phyloP scores from a whole-genome alignment of 192 early-diverging fungal genomes.

The Podila epicladia region DNA sequence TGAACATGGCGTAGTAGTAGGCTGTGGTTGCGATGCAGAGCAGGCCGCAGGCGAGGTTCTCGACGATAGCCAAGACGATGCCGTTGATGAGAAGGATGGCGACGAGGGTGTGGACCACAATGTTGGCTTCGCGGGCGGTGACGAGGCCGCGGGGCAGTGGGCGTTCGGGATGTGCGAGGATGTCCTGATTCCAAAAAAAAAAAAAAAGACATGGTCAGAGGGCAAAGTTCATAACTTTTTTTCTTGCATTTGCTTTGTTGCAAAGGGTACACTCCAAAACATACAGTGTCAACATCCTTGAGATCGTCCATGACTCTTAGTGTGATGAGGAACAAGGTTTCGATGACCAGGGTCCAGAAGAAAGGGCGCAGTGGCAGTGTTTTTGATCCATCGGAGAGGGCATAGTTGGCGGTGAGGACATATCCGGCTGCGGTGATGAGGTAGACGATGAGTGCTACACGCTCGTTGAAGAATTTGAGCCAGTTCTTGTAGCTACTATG shows the following conservation, averaged over 20 bases:
- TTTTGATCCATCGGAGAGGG: conserved; percentile 28
- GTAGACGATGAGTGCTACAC: conserved; percentile 36
- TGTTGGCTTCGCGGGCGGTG: conserved; percentile 35
- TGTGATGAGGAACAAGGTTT: conserved; percentile 40
- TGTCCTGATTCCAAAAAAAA: conserved; percentile 15
- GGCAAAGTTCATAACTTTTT: background rate
- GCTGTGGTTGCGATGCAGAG: conserved; percentile 47
- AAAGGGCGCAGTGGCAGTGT: conserved; percentile 16
- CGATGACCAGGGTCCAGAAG: conserved; percentile 41
- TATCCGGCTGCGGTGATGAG: conserved; percentile 48
- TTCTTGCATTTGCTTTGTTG: background rate
- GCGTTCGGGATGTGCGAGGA: conserved; percentile 47
- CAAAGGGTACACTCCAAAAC: background rate
- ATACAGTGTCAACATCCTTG: conserved; percentile 49
- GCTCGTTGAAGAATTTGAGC: conserved; percentile 43
- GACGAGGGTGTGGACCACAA: conserved; percentile 37
- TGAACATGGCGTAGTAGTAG: conserved; percentile 51
- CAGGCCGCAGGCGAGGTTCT: conserved; percentile 47
- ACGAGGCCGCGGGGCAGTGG: conserved; percentile 43
- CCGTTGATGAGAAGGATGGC: conserved; percentile 36
- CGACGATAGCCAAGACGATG: conserved; percentile 28
- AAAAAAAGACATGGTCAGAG: background rate
- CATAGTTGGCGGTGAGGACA: conserved; percentile 41
- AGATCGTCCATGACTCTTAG: conserved; percentile 50
- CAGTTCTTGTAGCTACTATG: conserved; percentile 32